A percentile compares a stretch with the other conserved stretches of the same genome.
These are phyloP conservation scores for Pyrenochaeta sp. DNA, from an alignment of 2,329 filamentous ascomycete genomes.

Conservation along the genomic window DNA sequence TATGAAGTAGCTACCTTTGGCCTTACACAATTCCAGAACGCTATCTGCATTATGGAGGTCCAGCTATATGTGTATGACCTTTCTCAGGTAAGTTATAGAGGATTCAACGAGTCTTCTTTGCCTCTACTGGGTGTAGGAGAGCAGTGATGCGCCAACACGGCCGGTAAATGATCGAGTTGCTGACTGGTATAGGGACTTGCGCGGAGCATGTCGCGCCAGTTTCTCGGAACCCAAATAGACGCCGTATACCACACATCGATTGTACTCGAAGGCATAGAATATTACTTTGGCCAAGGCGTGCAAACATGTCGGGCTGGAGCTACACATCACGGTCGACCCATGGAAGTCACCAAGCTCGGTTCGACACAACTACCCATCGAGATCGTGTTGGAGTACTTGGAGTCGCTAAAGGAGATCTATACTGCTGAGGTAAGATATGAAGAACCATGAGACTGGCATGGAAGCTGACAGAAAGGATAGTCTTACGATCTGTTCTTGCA, in stretches of 20 bases:
- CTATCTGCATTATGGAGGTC: slow-evolving; percentile 53
- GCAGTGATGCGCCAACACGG: neutral
- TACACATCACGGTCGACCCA: slow-evolving; percentile 85
- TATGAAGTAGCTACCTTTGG: neutral
- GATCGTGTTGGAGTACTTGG: slow-evolving; percentile 84
- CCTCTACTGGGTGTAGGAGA: neutral
- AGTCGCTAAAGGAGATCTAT: slow-evolving; percentile 83
- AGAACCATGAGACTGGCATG: neutral
- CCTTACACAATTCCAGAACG: neutral
- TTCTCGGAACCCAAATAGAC: slow-evolving; percentile 78
- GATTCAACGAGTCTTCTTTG: neutral
- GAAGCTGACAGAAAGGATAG: slow-evolving; percentile 29
- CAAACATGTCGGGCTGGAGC: slow-evolving; percentile 80
- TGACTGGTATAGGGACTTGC: slow-evolving; percentile 60
- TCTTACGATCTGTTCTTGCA: slow-evolving; percentile 67
- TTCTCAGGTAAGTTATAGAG: slow-evolving; percentile 46
- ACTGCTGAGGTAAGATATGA: slow-evolving; percentile 70
- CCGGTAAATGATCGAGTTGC: neutral
- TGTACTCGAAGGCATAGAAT: slow-evolving; percentile 84
- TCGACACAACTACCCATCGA: slow-evolving; percentile 80
- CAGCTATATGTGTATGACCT: slow-evolving; percentile 62
- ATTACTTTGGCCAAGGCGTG: slow-evolving; percentile 88
- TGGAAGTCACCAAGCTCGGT: slow-evolving; percentile 79
- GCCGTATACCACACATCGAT: slow-evolving; percentile 96
- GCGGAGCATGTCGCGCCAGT: slow-evolving; percentile 61